Evolutionary conservation across 2,329 filamentous ascomycete species (phyloP).

Genomic region (Aspergillus pseudonomiae): DNA sequence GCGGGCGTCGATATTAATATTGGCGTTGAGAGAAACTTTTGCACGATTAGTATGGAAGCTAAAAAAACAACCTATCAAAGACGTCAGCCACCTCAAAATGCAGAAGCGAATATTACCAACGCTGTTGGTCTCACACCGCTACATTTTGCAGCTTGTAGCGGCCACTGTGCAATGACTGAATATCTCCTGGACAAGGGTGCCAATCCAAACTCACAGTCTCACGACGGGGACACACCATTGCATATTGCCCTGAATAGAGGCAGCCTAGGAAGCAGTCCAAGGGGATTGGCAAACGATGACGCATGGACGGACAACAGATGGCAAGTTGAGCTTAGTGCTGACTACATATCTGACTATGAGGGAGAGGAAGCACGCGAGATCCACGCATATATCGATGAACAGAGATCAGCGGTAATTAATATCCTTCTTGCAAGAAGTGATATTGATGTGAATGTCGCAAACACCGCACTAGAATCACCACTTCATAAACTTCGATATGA

Average conservation of each 20-base stretch:
- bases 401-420: not conserved
- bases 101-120: not conserved
- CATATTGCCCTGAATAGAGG: constrained; percentile 7
- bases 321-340: not conserved
- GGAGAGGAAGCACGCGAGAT: not conserved
- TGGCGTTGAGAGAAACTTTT: not conserved
- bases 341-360: not conserved
- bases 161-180: constrained; percentile 2
- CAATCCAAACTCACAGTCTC: constrained; percentile 8
- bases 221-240: constrained; percentile 5
- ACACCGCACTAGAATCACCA: not conserved
- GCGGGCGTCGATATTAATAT: constrained; percentile 1
- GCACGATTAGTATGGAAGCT: not conserved
- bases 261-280: not conserved
- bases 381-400: not conserved
- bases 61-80: not conserved
- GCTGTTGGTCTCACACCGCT: constrained; percentile 4
- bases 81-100: not conserved
- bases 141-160: constrained; percentile 10
- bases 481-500: not conserved
- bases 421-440: not conserved
- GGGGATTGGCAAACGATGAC: not conserved
- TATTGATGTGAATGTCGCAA: not conserved
- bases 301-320: not conserved
- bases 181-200: constrained; percentile 4